Base-by-base conservation (phyloP, 805 yeast genomes). In the Metschnikowia amazonensis region DNA sequence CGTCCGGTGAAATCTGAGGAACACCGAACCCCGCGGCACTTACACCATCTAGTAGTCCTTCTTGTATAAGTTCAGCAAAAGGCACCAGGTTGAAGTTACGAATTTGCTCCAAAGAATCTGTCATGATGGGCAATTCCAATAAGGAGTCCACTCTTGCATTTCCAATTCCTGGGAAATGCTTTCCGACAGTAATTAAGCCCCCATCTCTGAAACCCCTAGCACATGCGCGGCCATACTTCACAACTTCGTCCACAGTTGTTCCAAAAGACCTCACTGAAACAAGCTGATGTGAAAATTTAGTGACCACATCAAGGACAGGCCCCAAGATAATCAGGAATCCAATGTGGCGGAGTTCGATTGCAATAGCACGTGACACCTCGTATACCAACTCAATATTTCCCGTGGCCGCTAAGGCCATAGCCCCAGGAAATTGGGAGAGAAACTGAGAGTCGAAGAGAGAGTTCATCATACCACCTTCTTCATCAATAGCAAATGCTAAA, bases 121-220 rank as follows among this genome's bases (percentile, higher is more conserved):
- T 68, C 57, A 81, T 74, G 72, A 79, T 76, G 5, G 84, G 84
- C 25, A 80, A 58, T 47, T 81, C 84, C 35, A 79, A 61, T 31
- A 79, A 60, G 3, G 80, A 72, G 55, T 80, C 83, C 5, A 81
- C 81, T 17, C 74, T 70, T 1, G 84, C 83, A 44, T 76, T 75
- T 3, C 85, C 85, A 43, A 78, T 79, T 1, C 86, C 86, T 0
- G 86, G 86, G 53, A 81, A 81, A 60, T 81, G 85, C 53, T 81
- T 81, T 0, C 83, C 85, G 46, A 80, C 74, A 2, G 79, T 70
- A 30, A 75, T 58, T 10, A 81, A 56, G 1, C 83, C 82, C 10
- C 81, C 82, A 36, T 70, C 77, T 43, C 67, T 67, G 36, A 77
- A 66, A 1, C 85, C 86, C 46, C 63, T 65, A 4, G 81, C 75